These are phyloP conservation scores for Chaetoscypha palmicola DNA, from an alignment of 2,329 filamentous ascomycete species.

Conservation along the genomic window DNA sequence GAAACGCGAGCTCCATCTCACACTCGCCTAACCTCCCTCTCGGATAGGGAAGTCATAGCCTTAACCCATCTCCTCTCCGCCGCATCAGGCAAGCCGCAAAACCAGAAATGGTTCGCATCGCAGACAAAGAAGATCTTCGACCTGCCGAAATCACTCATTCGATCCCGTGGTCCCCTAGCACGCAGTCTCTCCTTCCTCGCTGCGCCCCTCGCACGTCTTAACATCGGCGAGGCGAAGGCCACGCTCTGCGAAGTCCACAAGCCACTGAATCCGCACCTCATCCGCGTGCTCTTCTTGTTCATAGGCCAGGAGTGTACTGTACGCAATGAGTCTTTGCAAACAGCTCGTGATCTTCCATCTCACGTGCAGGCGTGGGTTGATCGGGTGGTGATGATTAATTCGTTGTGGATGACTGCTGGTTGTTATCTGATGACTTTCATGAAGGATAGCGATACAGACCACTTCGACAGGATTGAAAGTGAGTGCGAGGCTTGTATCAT, in stretches of 20 bases:
- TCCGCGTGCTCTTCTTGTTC: neutral
- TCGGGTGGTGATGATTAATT: neutral
- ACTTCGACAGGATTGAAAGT: neutral
- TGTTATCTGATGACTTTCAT: neutral
- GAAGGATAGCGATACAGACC: neutral
- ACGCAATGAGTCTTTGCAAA: neutral
- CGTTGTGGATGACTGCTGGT: neutral
- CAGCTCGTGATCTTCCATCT: neutral
- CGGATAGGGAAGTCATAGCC: neutral
- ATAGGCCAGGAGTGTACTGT: neutral
- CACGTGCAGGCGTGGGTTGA: neutral
- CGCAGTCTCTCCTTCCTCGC: neutral
- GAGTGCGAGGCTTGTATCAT: neutral
- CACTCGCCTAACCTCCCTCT: neutral
- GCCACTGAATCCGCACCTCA: neutral
- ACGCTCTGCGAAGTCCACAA: neutral
- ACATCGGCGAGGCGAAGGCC: neutral
- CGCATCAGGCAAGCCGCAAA: neutral
- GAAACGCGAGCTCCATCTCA: too few species aligned
- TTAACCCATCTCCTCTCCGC: neutral
- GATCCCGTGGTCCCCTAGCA: neutral
- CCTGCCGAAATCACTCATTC: neutral
- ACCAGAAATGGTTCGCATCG: neutral
- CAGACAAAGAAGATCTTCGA: neutral
- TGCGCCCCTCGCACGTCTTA: neutral